Base-by-base conservation (phyloP, 2,329 filamentous ascomycete species). In the Corinectria fuckeliana region DNA sequence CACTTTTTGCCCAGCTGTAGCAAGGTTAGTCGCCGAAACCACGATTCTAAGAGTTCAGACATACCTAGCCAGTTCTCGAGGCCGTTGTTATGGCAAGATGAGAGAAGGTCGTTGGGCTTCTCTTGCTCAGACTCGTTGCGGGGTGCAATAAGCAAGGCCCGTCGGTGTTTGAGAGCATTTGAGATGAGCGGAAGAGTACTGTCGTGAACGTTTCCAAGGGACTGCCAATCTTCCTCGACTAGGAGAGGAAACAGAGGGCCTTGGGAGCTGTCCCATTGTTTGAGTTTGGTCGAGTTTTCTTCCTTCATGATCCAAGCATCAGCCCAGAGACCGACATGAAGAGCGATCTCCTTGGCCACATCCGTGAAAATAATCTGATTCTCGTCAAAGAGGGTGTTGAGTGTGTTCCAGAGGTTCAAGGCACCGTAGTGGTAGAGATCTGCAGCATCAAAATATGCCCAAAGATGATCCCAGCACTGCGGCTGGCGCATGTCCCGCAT, bases 381-480 rank as follows among this genome's bases (percentile, higher is more conserved):
- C 65, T 82, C 79, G 14, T 74, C 71, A 38, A 66, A 69, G 1
- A 83, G 67, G 8, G 75, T 74, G 26, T 77, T 74, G 42, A 82
- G 63, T 30, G 84, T 73, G 23, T 78, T 79, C 77, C 77, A 82
- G 11, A 84, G 71, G 60, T 85, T 85, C 60, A 78, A 71, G 0
- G 78, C 78, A 7, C 82, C 82, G 11, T 77, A 72, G 32, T 74
- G 47, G 67, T 81, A 85, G 25, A 85, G 71, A 49, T 85, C 82
- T 9, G 69, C 58, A 1, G 76, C 74, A 61, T 85, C 82, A 47
- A 81, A 85, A 62, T 80, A 84, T 2, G 69, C 64, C 72, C 79
- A 83, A 20, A 85, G 69, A 23, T 81, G 77, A 32, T 75, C 74
- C 70, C 76, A 80, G 60, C 55, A 70, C 25, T 68, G 14, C 2